Conservation (phyloP, 2,329 filamentous ascomycete genomes). For the Rhinocladiella mackenziei region DNA sequence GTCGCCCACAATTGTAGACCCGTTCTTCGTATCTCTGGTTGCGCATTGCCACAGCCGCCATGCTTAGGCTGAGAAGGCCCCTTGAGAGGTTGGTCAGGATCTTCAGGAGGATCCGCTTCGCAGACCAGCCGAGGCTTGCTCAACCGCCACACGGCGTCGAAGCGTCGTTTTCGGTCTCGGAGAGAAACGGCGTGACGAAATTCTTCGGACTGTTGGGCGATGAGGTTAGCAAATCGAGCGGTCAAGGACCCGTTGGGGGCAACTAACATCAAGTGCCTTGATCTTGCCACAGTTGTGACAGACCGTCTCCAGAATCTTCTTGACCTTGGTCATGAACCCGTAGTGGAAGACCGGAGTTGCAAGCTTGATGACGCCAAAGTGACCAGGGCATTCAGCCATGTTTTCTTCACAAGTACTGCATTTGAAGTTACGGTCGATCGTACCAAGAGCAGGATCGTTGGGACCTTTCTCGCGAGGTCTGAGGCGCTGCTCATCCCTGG, state of each 20-base stretch:
- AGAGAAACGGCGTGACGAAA: constrained; percentile 77
- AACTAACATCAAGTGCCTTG: constrained; percentile 95
- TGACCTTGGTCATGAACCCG: constrained; percentile 97
- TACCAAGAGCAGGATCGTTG: constrained; percentile 93
- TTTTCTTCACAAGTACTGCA: constrained; percentile 95
- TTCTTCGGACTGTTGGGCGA: constrained; percentile 37
- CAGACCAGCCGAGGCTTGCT: constrained; percentile 87
- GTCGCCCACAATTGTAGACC: constrained; percentile 76
- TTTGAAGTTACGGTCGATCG: constrained; percentile 91
- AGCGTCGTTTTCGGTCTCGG: constrained; percentile 89
- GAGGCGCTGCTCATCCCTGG: constrained; percentile 77
- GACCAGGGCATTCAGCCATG: constrained; percentile 92
- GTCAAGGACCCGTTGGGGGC: constrained; percentile 42
- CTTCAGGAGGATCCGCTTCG: constrained; percentile 68
- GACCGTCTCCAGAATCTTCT: constrained; percentile 97
- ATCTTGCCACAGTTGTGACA: constrained; percentile 99
- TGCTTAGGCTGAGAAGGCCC: constrained; percentile 54
- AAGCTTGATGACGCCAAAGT: constrained; percentile 98
- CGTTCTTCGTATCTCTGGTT: constrained; percentile 82
- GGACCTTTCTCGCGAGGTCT: constrained; percentile 87
- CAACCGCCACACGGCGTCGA: constrained; percentile 84
- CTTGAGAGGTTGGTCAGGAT: constrained; percentile 66
- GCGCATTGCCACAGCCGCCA: constrained; percentile 87
- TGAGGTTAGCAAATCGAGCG: constrained; percentile 37
- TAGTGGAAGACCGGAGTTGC: constrained; percentile 92